Conservation (phyloP, 2,329 filamentous ascomycete species). For the Scedosporium aurantiacum region DNA sequence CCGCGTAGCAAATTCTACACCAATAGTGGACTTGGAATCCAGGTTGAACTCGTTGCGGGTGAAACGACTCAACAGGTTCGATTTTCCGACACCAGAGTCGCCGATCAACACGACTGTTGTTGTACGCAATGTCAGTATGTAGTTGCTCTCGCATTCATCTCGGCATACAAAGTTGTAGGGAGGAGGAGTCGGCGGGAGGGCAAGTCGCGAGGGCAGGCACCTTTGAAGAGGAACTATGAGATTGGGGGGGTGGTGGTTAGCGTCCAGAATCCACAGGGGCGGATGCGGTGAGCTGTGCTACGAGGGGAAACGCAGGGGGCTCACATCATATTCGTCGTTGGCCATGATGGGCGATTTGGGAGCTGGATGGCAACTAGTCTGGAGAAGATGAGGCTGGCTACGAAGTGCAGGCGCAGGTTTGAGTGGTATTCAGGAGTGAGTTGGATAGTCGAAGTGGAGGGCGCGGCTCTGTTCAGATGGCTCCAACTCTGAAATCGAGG, state of each 20-base stretch:
- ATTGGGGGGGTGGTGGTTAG: neutral
- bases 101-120: conserved; percentile 89
- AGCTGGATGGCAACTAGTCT: conserved; percentile 1
- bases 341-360: conserved; percentile 52
- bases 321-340: conserved; percentile 99
- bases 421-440: conserved; percentile 4
- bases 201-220: conserved; percentile 36
- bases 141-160: neutral
- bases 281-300: conserved; percentile 8
- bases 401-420: neutral
- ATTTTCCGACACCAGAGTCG: conserved; percentile 99
- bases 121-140: conserved; percentile 2
- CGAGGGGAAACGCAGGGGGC: conserved; percentile 22
- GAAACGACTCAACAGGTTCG: conserved; percentile 98
- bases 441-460: neutral
- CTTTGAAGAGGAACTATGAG: conserved; percentile 94
- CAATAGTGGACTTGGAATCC: conserved; percentile 98
- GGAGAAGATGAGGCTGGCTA: neutral
- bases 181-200: conserved; percentile 7
- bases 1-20: conserved; percentile 96
- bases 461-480: conserved; percentile 3
- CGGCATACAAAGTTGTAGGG: neutral
- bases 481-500: conserved; percentile 2
- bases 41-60: conserved; percentile 99
- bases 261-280: conserved; percentile 11